Conservation (phyloP, 2,329 filamentous ascomycete species). For the Fusarium pseudoanthophilum region DNA sequence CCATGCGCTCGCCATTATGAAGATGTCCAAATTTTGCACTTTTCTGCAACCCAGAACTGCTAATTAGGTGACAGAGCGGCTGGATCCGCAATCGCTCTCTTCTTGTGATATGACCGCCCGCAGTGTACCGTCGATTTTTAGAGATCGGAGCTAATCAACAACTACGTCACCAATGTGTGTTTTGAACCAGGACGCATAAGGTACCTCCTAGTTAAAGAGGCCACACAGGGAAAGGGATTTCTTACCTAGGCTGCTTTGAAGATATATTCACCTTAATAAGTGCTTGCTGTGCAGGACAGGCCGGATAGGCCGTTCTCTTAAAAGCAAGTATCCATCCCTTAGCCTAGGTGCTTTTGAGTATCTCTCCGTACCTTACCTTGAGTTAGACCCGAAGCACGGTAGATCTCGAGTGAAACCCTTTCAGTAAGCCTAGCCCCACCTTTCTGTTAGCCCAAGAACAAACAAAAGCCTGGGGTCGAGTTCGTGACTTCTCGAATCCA, state of each 20-base stretch:
- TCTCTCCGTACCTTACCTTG: not conserved
- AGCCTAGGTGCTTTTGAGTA: not conserved
- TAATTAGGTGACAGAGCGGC: not conserved
- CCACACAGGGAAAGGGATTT: not conserved
- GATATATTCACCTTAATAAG: not conserved
- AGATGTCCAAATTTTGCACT: not conserved
- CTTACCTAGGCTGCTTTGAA: not conserved
- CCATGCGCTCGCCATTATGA: not conserved
- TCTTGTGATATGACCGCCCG: not conserved
- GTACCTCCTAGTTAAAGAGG: not conserved
- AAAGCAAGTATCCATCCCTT: not conserved
- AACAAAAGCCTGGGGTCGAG: constrained; percentile 8
- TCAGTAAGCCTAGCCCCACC: not conserved
- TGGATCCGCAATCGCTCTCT: not conserved
- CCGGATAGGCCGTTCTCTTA: not conserved
- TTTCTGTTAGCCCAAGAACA: constrained; percentile 20
- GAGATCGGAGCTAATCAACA: not conserved
- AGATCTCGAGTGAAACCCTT: not conserved
- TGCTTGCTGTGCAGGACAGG: not conserved
- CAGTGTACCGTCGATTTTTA: not conserved
- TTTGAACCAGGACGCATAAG: not conserved
- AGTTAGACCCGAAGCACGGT: not conserved
- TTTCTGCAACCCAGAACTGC: not conserved
- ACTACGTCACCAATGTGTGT: not conserved
- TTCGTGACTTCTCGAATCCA: constrained; percentile 1